A percentile compares a stretch with the other conserved stretches of the same genome.
Evolutionary conservation across 140 eudicot species (phyloP).

Genomic region (Artemisia princeps): DNA sequence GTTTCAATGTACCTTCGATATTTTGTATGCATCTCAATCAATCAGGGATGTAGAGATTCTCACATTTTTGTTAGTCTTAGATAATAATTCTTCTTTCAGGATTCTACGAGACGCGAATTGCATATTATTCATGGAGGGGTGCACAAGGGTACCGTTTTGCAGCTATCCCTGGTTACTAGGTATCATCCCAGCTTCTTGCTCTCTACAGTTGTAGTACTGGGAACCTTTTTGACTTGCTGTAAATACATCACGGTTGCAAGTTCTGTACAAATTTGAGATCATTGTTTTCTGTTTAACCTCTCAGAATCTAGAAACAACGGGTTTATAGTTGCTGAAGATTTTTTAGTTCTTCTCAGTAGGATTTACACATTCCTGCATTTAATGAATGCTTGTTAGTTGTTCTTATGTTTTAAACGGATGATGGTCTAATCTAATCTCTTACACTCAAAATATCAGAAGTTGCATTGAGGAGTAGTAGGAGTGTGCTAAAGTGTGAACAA

Average conservation of each 20-base stretch:
- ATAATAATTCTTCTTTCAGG: slow-evolving; percentile 30
- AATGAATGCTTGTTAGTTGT: background rate
- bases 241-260: slow-evolving; percentile 18
- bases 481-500: too few relatives aligned
- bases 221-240: slow-evolving; percentile 7
- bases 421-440: background rate
- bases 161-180: slow-evolving; percentile 67
- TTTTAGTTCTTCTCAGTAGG: background rate
- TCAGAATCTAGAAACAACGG: background rate
- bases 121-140: slow-evolving; percentile 89
- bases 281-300: background rate
- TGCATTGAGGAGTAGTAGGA: too few relatives aligned
- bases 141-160: slow-evolving; percentile 77
- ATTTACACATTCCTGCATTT: slow-evolving; percentile 1
- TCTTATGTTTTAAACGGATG: background rate
- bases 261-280: slow-evolving; percentile 19
- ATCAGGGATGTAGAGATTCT: background rate
- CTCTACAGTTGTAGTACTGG: slow-evolving; percentile 8
- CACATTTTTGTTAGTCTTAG: background rate
- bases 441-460: background rate
- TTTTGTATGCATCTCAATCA: slow-evolving; percentile 9
- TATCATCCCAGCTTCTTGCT: slow-evolving; percentile 2
- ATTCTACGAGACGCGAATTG: slow-evolving; percentile 51
- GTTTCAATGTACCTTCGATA: background rate
- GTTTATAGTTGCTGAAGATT: background rate